Base-by-base conservation (phyloP, 768 basidiomycete species). In the Trametes villosa region DNA sequence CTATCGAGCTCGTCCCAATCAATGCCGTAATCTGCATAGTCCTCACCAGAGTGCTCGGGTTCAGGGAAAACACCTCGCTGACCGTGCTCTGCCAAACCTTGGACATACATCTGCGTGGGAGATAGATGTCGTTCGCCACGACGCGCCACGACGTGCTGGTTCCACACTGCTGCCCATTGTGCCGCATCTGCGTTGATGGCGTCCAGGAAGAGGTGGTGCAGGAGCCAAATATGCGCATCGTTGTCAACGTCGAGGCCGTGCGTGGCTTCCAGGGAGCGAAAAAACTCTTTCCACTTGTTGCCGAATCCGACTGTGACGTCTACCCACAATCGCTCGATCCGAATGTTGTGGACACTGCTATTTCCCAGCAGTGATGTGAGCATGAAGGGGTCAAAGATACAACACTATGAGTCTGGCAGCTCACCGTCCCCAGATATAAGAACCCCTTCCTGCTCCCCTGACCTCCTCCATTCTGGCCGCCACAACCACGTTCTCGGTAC, bases 401-500 rank as follows among this genome's bases (percentile, higher is more conserved):
- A 20, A n/a, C 6, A 13, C 40, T 20, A 20, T 12, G 7, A 42
- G n/a, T 11, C n/a, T 42, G 9, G 24, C 29, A 3, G 63, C 66
- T 31, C 41, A 71, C 65, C 48, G 27, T 18, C 66, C 68, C 68
- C 67, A 73, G 22, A 76, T 72, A 38, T 69, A 74, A 1, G 68
- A 69, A 15, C 65, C 74, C 11, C 71, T 58, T 31, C 72, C 68
- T 0, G 66, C 59, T 2, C 79, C 78, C 15, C 68, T 53, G 0
- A 44, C 24, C 33, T 73, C 38, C 18, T 78, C 72, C 77, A 79
- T 79, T 12, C 60, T 70, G 0, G 70, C 46, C 1, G 77, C 70
- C 11, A 75, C 70, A 11, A 65, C 56, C 6, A 63, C 61, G 62
- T 79, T 80, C 58, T 79, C 76, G 0, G 70, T 66, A 0, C 79